Percentiles rank a stretch among this genome's conserved stretches.
These are phyloP conservation scores for Coniochaeta sp. DNA, from an alignment of 2,329 filamentous ascomycete genomes.

Conservation along the genomic window DNA sequence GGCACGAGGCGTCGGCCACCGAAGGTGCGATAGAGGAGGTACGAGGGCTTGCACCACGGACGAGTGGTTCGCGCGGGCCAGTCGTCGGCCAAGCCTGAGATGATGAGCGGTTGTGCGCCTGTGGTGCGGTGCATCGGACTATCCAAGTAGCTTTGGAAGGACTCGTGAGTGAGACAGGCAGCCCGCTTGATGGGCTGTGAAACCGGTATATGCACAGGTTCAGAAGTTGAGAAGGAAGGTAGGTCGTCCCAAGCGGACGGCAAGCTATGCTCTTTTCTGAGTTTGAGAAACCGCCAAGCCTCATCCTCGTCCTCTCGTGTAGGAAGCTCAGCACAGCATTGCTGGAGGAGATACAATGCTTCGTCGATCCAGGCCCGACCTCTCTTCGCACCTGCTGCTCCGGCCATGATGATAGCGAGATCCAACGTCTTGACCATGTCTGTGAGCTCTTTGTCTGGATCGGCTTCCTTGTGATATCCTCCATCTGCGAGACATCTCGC, in stretches of 20 bases:
- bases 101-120: conserved; percentile 56
- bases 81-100: conserved; percentile 53
- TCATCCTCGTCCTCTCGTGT: neutral
- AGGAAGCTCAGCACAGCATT: conserved; percentile 11
- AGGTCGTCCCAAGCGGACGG: conserved; percentile 6
- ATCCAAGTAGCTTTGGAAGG: conserved; percentile 56
- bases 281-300: conserved; percentile 7
- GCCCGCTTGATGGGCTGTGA: conserved; percentile 31
- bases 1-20: conserved; percentile 74
- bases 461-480: neutral
- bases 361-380: conserved; percentile 43
- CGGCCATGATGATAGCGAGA: conserved; percentile 67
- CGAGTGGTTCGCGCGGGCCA: conserved; percentile 71
- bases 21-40: conserved; percentile 69
- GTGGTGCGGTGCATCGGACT: conserved; percentile 22
- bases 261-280: too few relatives aligned
- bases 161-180: conserved; percentile 19
- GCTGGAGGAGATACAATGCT: conserved; percentile 36
- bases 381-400: conserved; percentile 46
- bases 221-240: conserved; percentile 22
- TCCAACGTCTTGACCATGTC: conserved; percentile 62
- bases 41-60: conserved; percentile 66
- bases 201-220: conserved; percentile 35
- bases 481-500: neutral
- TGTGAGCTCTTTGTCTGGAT: conserved; percentile 29